Evolutionary conservation across 306 rosid species (phyloP), one percentile per base, ranked within the genome.

Genomic region (Senna siamea): DNA sequence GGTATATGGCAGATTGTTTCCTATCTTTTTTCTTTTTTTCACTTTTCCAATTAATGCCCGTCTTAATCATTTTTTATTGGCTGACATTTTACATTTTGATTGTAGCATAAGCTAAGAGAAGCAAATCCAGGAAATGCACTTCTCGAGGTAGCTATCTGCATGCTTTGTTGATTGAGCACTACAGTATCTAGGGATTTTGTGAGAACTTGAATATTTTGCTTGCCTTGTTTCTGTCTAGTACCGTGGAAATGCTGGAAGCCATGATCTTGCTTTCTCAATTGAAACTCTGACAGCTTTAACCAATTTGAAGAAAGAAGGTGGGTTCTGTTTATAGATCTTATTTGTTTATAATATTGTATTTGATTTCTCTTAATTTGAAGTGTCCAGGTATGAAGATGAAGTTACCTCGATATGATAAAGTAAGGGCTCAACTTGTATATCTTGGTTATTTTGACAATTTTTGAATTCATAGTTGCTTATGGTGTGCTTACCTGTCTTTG

Each of bases 231-330:
- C 46, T 50, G 52, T 63, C 54, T 64, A 94, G 97, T 80, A 60
- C 15, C 95, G 97, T 5, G 96, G 97, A 84, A 94, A 85, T 78
- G 97, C 98, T 17, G 98, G 99, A 58, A 94, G 96, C 82, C 99
- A 94, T 52, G 97, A 94, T 84, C 97, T 94, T 83, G 46, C 84
- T 18, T 62, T 94, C 46, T 89, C 95, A 35, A 80, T 89, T 18
- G 89, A 94, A 89, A 87, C 93, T n/a, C 67, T 92, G 66, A 75
- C 84, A 37, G 74, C 88, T 52, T 56, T 94, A 64, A 72, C 74
- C 80, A 83, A 87, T 61, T 28, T 94, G 89, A 87, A 88, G 70
- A 87, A 59, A 78, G 96, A 94, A 80, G 97, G 99, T 89, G 79
- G 62, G 70, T 82, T 76, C 66, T 70, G 28, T 38, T 34, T 30